Evolutionary conservation across 306 rosid genomes (phyloP).

Genomic region (Corylus americana): DNA sequence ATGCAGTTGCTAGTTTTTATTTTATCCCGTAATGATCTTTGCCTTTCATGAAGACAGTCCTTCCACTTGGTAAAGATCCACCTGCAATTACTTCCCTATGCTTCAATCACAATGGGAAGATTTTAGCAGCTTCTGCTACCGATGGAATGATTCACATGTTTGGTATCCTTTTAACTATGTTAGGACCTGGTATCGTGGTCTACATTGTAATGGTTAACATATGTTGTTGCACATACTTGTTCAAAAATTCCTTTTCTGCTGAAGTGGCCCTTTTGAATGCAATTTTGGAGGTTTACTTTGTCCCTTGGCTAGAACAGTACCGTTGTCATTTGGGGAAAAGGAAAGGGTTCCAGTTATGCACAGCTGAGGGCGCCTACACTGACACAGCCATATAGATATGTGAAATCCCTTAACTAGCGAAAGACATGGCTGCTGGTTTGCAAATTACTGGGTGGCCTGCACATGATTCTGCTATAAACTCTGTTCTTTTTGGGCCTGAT

Average conservation of each 20-base stretch:
- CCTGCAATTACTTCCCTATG: conserved; percentile 95
- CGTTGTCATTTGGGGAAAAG: neutral
- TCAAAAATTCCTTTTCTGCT: neutral
- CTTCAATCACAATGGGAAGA: conserved; percentile 96
- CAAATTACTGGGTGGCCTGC: conserved; percentile 99
- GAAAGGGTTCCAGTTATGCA: neutral
- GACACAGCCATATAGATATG: conserved; percentile 3
- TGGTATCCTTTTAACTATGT: conserved; percentile 75
- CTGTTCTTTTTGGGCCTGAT: conserved; percentile 92
- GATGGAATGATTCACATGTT: conserved; percentile 99
- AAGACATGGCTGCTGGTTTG: conserved; percentile 94
- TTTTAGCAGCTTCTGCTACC: conserved; percentile 88
- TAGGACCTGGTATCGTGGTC: conserved; percentile 15
- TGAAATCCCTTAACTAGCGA: conserved; percentile 53
- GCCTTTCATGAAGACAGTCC: conserved; percentile 85
- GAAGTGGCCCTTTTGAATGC: neutral
- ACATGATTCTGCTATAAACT: conserved; percentile 91
- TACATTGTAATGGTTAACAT: conserved; percentile 4
- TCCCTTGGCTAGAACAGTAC: neutral
- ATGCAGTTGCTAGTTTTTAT: conserved; percentile 14
- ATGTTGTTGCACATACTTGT: neutral
- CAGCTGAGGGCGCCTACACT: conserved; percentile 2
- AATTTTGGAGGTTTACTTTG: neutral
- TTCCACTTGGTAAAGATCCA: conserved; percentile 97
- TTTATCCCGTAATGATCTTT: conserved; percentile 47